Base-by-base conservation (phyloP, 257 asterid species). In the Verbena officinalis region DNA sequence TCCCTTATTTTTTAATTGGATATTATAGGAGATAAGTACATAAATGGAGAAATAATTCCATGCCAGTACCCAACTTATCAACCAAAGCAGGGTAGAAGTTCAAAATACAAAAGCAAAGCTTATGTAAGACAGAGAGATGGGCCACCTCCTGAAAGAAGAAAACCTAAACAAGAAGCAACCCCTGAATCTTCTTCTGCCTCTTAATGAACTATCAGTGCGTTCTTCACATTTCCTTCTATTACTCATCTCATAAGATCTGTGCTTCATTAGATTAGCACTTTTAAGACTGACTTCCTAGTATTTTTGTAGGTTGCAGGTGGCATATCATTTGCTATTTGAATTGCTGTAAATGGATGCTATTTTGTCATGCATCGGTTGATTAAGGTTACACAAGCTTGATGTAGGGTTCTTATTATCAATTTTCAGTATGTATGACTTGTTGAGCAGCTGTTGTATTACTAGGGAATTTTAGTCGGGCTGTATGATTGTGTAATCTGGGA, bases 41-140 rank as follows among this genome's bases (percentile, higher is more conserved):
- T 88, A 34, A 94, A 94, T 34, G 98, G 99, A 50, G 99, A 94
- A 82, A 94, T 94, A 70, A 83, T 94, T 67, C 96, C 96, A 23
- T 90, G 96, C 80, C 85, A 80, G 56, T 88, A 94, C 73, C 99
- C 99, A 24, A 90, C 97, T 65, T 90, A 94, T 77, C 97, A 93
- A 72, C 94, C 96, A 17, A 90, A 85, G 78, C 96, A 92, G 77
- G 45, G 79, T 54, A 84, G 79, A 64, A 65, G 77, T 61, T 42
- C 95, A 23, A 90, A 82, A 72, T 75, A 70, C 78, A 90, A 87
- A 85, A 90, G 97, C 88, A 93, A 90, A 78, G 97, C 97, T 19
- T 90, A 93, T 44, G 95, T 90, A 42, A 86, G 97, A 77, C 90
- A 85, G 81, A 84, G 97, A 81, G 97, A 93, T 60, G 97, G 99